A percentile compares a stretch with the other conserved stretches of the same genome.
These are phyloP conservation scores for Candida easanensis DNA, from an alignment of 805 yeast species.

Conservation along the genomic window DNA sequence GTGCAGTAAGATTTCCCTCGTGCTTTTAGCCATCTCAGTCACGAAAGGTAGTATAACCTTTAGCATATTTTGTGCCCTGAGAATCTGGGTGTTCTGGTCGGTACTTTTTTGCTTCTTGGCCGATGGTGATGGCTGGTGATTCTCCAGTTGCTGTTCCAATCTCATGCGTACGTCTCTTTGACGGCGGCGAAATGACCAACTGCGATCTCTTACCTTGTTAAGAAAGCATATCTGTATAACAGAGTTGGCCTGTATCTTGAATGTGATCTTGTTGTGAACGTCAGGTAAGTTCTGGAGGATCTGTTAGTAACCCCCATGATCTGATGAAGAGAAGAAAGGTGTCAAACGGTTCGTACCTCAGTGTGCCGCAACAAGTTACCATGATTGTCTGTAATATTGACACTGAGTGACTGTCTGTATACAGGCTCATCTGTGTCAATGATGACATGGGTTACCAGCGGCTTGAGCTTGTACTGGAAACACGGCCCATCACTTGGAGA, in stretches of 20 bases:
- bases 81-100: neutral
- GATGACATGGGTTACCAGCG: conserved; percentile 15
- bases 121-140: neutral
- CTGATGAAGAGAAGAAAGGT: too few species aligned
- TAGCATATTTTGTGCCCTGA: too few species aligned
- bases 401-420: conserved; percentile 9
- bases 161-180: conserved; percentile 5
- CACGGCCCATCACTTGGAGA: conserved; percentile 1
- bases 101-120: neutral
- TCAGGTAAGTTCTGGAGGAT: conserved; percentile 10
- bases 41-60: too few species aligned
- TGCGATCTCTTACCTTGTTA: conserved; percentile 31
- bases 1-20: conserved; percentile 3
- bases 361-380: conserved; percentile 10
- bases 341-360: too few species aligned
- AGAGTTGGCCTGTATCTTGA: conserved; percentile 12
- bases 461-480: conserved; percentile 4
- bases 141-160: conserved; percentile 3
- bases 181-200: conserved; percentile 32
- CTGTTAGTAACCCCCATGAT: too few species aligned
- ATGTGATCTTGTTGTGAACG: conserved; percentile 6
- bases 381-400: conserved; percentile 10
- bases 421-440: conserved; percentile 10
- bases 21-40: too few species aligned
- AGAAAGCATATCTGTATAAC: conserved; percentile 28